phyloP scores from a whole-genome alignment of 352 stramenopile species.

The Phytopythium kandeliae region DNA sequence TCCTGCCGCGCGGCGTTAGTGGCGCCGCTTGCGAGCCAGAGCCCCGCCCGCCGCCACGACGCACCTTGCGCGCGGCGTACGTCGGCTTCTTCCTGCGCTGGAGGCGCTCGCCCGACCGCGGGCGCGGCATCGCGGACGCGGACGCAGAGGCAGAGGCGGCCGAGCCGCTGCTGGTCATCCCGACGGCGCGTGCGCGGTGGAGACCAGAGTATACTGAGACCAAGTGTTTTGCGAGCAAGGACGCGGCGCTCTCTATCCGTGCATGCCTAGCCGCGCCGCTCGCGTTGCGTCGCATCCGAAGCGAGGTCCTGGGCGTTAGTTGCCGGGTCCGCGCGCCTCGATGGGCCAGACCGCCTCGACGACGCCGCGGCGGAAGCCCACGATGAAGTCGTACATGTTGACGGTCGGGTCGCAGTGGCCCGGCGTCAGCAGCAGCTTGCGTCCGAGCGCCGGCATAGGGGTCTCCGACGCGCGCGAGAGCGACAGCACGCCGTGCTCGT shows the following conservation, averaged over 20 bases:
- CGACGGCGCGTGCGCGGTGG: no score
- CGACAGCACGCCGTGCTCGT: constrained; percentile 66
- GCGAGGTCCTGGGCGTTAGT: constrained; percentile 16
- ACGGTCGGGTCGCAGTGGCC: constrained; percentile 71
- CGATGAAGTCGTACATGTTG: constrained; percentile 73
- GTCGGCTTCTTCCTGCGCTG: no score
- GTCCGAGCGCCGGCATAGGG: constrained; percentile 41
- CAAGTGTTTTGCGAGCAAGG: no score
- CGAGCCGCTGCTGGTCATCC: no score
- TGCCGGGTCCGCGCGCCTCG: constrained; percentile 47
- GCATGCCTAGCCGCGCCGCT: no score
- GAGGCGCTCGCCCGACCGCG: no score
- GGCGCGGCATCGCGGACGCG: no score
- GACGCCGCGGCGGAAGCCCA: constrained; percentile 41
- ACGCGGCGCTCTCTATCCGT: neutral
- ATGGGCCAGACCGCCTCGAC: constrained; percentile 59
- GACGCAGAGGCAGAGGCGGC: no score
- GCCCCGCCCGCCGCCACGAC: no score
- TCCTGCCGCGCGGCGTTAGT: neutral
- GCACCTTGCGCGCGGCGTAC: no score
- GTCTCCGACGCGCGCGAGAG: constrained; percentile 14
- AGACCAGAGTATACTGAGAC: no score
- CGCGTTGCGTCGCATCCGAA: neutral
- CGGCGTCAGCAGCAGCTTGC: constrained; percentile 53
- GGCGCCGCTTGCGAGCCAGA: no score